A percentile compares a stretch with the other conserved stretches of the same genome.
phyloP scores from a whole-genome alignment of 176 grass and related monocot species.

The Themeda triandra region DNA sequence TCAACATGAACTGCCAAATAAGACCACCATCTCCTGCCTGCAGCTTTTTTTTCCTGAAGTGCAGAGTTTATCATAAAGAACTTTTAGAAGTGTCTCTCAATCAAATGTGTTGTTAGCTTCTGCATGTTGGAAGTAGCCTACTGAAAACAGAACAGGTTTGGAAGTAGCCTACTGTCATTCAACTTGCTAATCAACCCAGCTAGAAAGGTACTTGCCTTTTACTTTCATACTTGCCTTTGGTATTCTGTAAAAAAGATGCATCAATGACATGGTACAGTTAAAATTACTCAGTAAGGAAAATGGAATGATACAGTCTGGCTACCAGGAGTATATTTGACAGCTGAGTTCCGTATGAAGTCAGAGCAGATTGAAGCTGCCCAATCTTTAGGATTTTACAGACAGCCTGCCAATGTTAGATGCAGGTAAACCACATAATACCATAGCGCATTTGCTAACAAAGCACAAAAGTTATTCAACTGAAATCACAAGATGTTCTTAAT shows the following conservation, averaged over 20 bases:
- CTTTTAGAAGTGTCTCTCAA: conserved; percentile 60
- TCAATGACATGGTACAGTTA: conserved; percentile 3
- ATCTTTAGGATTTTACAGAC: conserved; percentile 57
- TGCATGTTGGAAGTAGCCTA: conserved; percentile 47
- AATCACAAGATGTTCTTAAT: too few relatives aligned
- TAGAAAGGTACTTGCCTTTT: conserved; percentile 74
- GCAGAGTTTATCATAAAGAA: conserved; percentile 83
- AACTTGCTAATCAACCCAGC: conserved; percentile 86
- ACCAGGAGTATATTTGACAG: conserved; percentile 68
- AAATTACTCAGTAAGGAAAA: not conserved
- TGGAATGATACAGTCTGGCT: conserved; percentile 41
- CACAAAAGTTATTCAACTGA: too few relatives aligned
- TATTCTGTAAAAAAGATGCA: conserved; percentile 47
- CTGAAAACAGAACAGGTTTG: conserved; percentile 69
- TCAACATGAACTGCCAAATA: conserved; percentile 87
- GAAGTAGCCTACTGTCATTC: conserved; percentile 67
- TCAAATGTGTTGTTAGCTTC: conserved; percentile 51
- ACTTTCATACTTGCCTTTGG: conserved; percentile 66
- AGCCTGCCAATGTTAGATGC: too few relatives aligned
- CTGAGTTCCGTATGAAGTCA: conserved; percentile 83
- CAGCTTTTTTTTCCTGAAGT: conserved; percentile 58
- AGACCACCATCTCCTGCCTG: conserved; percentile 75
- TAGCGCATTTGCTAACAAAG: too few relatives aligned
- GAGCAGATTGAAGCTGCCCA: conserved; percentile 91
- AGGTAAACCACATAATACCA: too few relatives aligned